Conservation (phyloP, 2,329 filamentous ascomycete genomes). For the Neophaeococcomyces aloes region DNA sequence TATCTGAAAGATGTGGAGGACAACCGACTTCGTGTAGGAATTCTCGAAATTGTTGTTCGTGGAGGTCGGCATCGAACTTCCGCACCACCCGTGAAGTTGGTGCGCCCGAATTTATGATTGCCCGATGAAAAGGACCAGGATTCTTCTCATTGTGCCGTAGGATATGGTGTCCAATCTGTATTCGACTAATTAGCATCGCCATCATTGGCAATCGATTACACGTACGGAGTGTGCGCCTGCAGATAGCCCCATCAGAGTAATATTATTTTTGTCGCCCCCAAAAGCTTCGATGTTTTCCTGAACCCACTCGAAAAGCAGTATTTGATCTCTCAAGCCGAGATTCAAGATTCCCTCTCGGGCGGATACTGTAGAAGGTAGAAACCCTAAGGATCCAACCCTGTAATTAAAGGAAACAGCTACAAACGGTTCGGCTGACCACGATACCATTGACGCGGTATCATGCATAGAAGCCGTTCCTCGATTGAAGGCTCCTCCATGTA, state of each 20-base stretch:
- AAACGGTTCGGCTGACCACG: slow-evolving; percentile 31
- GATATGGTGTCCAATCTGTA: slow-evolving; percentile 16
- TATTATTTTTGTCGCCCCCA: slow-evolving; percentile 33
- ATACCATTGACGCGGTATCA: slow-evolving; percentile 52
- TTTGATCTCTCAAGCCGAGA: slow-evolving; percentile 33
- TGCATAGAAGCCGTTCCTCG: slow-evolving; percentile 32
- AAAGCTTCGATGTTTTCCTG: slow-evolving; percentile 24
- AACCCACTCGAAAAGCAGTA: slow-evolving; percentile 27
- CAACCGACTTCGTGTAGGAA: slow-evolving; percentile 37
- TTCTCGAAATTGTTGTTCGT: slow-evolving; percentile 36
- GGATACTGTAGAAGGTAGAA: slow-evolving; percentile 18
- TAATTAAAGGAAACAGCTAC: slow-evolving; percentile 37
- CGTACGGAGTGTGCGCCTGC: slow-evolving; percentile 29
- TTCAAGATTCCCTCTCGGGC: slow-evolving; percentile 26
- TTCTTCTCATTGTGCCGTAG: slow-evolving; percentile 19
- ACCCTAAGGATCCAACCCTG: slow-evolving; percentile 36
- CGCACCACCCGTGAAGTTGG: slow-evolving; percentile 34
- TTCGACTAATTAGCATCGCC: slow-evolving; percentile 7
- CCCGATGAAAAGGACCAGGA: slow-evolving; percentile 39
- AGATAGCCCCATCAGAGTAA: slow-evolving; percentile 38
- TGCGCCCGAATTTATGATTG: slow-evolving; percentile 39
- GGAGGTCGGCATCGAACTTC: slow-evolving; percentile 34
- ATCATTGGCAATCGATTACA: not conserved
- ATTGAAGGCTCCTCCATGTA: slow-evolving; percentile 29
- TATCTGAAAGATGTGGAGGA: too few species aligned